These are phyloP conservation scores for Globisporangium nodosum DNA, from an alignment of 352 stramenopile species.

Conservation along the genomic window DNA sequence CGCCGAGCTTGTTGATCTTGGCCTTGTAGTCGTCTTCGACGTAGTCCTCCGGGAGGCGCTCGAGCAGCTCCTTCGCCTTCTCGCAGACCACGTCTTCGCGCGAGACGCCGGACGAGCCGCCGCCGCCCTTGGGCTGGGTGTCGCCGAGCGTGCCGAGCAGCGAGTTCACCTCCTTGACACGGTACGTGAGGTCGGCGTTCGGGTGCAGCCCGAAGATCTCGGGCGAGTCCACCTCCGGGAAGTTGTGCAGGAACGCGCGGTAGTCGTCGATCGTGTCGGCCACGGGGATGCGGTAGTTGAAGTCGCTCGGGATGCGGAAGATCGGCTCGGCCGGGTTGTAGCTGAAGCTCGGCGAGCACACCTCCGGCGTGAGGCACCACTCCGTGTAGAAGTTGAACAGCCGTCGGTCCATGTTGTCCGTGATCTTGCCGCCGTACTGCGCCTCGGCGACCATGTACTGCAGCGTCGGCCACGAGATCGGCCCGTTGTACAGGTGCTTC, in stretches of 20 bases:
- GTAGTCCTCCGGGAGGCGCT: constrained; percentile 95
- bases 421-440: constrained; percentile 99
- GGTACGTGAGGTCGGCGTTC: constrained; percentile 98
- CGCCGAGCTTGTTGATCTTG: constrained; percentile 95
- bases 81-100: constrained; percentile 96
- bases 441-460: constrained; percentile 99
- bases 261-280: constrained; percentile 93
- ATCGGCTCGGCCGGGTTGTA: constrained; percentile 95
- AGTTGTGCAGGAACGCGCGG: constrained; percentile 91
- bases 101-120: constrained; percentile 82
- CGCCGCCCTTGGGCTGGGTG: constrained; percentile 95
- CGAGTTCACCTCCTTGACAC: constrained; percentile 94
- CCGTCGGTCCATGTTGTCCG: constrained; percentile 96
- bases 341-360: constrained; percentile 82
- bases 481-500: constrained; percentile 97
- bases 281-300: constrained; percentile 93
- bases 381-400: constrained; percentile 98
- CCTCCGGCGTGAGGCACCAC: constrained; percentile 92
- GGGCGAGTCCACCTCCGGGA: constrained; percentile 96
- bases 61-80: constrained; percentile 93
- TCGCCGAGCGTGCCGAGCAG: constrained; percentile 93
- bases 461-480: constrained; percentile 97
- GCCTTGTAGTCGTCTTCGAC: constrained; percentile 97
- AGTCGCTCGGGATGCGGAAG: constrained; percentile 96
- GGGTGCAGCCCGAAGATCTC: constrained; percentile 99